Percentiles rank a stretch among this genome's conserved stretches.
Evolutionary conservation across 305 asterid genomes (phyloP).

Genomic region (Stenogyne calaminthoides): DNA sequence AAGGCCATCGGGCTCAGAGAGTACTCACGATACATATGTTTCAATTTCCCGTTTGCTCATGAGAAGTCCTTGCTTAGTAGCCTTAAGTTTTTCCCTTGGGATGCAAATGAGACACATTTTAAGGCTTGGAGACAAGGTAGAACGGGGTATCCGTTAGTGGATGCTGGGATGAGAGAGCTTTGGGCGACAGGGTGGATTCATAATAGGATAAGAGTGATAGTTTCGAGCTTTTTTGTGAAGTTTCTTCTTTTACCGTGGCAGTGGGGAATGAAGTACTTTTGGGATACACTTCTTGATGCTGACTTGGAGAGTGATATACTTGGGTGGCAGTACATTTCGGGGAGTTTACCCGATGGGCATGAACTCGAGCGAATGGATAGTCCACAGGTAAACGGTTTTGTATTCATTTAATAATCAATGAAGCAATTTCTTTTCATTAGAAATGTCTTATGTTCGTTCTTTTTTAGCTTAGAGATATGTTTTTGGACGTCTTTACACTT

Average conservation of each 20-base stretch:
- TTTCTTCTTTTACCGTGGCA: constrained; percentile 92
- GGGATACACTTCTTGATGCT: constrained; percentile 97
- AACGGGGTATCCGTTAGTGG: constrained; percentile 91
- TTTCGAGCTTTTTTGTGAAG: constrained; percentile 85
- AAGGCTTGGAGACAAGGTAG: constrained; percentile 97
- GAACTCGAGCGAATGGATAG: constrained; percentile 85
- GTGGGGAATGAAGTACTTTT: constrained; percentile 98
- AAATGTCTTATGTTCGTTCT: background rate
- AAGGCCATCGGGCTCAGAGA: constrained; percentile 80
- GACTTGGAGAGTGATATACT: constrained; percentile 90
- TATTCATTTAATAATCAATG: background rate
- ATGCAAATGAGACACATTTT: constrained; percentile 55
- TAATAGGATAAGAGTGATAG: constrained; percentile 78
- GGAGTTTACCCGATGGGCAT: constrained; percentile 94
- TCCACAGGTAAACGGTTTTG: constrained; percentile 66
- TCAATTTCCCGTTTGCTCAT: constrained; percentile 84
- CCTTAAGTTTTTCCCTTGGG: constrained; percentile 82
- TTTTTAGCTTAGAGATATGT: background rate
- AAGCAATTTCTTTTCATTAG: background rate
- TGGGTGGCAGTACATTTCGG: constrained; percentile 96
- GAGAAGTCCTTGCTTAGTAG: constrained; percentile 64
- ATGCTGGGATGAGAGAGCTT: constrained; percentile 97
- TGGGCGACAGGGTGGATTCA: constrained; percentile 99
- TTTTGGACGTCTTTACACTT: background rate
- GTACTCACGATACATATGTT: constrained; percentile 87